Percentiles rank a stretch among this genome's conserved stretches.
Evolutionary conservation across 495 filamentous ascomycete species (phyloP).

Genomic region (Halenospora varia): DNA sequence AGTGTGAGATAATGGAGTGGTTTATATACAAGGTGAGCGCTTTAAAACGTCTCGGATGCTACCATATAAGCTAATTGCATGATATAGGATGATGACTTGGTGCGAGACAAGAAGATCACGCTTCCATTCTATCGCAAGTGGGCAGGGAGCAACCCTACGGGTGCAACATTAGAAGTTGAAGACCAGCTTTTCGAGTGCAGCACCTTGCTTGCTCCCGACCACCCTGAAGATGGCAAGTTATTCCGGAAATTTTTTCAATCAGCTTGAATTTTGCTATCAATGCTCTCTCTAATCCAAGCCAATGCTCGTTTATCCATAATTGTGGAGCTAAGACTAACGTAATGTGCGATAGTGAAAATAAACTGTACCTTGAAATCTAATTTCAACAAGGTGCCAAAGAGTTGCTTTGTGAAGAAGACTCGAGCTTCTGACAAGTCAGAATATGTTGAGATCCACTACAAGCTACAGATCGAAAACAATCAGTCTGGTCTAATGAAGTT

Average conservation of each 20-base stretch:
- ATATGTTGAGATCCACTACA: background rate
- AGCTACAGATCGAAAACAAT: background rate
- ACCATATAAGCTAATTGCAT: background rate
- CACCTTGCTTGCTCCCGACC: background rate
- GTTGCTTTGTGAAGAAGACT: background rate
- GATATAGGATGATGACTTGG: background rate
- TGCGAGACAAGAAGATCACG: background rate
- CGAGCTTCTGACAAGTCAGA: background rate
- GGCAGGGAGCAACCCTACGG: background rate
- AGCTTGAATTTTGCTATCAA: background rate
- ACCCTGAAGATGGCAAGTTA: background rate
- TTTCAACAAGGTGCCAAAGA: background rate
- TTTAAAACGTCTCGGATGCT: background rate
- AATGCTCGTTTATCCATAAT: background rate
- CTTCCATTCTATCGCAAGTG: background rate
- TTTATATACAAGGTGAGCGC: background rate
- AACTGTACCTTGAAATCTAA: background rate
- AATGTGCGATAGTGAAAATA: background rate
- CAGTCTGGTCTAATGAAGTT: background rate
- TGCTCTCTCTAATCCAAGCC: no score
- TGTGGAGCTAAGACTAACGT: background rate
- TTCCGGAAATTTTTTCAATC: background rate
- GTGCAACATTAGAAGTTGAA: background rate
- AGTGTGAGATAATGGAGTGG: background rate
- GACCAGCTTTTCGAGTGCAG: background rate